These are phyloP conservation scores for Phascolomyces articulosus DNA, from an alignment of 371 early-diverging fungal genomes.

Conservation along the genomic window DNA sequence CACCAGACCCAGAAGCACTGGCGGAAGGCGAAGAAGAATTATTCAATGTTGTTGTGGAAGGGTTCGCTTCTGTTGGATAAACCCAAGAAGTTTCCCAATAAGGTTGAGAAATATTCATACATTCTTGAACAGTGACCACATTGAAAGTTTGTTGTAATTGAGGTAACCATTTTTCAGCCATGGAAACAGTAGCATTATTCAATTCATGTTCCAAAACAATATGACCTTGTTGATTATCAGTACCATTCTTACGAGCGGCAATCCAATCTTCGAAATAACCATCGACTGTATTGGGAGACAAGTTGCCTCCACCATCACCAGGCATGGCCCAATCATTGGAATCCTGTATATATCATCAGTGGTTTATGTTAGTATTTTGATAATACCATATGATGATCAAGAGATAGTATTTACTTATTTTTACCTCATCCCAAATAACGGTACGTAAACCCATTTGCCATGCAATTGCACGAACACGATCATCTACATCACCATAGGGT, in stretches of 20 bases:
- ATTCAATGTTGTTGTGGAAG: conserved; percentile 11
- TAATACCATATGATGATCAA: too few relatives aligned
- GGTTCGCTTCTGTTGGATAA: conserved; percentile 36
- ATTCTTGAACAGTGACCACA: conserved; percentile 49
- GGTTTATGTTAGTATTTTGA: too few relatives aligned
- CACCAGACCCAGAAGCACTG: neutral
- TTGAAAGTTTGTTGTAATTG: conserved; percentile 44
- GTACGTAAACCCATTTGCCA: conserved; percentile 54
- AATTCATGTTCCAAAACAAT: conserved; percentile 56
- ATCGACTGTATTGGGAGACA: conserved; percentile 34
- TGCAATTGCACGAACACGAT: conserved; percentile 58
- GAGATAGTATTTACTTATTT: neutral
- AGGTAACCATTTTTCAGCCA: conserved; percentile 53
- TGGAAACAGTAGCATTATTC: conserved; percentile 46
- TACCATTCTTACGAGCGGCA: conserved; percentile 29
- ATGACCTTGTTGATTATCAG: conserved; percentile 37
- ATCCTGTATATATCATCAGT: too few relatives aligned
- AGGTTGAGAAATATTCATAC: conserved; percentile 53
- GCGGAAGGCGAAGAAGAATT: conserved; percentile 8
- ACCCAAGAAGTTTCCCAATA: conserved; percentile 49
- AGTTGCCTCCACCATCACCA: conserved; percentile 44
- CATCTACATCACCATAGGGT: conserved; percentile 59
- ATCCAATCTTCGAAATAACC: conserved; percentile 51
- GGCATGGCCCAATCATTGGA: conserved; percentile 54
- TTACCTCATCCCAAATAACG: conserved; percentile 41